These are phyloP conservation scores for Beta lomatogona DNA, from an alignment of 179 eudicot genomes.

Conservation along the genomic window DNA sequence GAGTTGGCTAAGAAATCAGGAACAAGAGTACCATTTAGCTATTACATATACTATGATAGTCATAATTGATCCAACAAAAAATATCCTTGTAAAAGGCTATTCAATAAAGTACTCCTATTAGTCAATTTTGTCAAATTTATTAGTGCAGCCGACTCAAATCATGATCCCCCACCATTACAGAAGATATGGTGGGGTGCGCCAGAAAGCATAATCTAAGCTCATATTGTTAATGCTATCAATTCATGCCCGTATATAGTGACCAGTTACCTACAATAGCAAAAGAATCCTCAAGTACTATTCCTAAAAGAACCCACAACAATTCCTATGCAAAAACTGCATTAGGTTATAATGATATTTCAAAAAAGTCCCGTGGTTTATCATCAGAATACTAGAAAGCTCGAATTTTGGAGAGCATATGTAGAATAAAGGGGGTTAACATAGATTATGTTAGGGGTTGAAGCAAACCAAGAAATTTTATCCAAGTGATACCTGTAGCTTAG, in stretches of 20 bases:
- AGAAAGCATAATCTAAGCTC: not conserved
- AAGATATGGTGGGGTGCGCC: not conserved
- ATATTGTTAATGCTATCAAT: too few species aligned
- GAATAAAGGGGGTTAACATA: too few species aligned
- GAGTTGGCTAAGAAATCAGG: constrained; percentile 57
- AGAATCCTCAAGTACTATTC: not conserved
- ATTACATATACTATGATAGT: not conserved
- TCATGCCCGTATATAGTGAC: not conserved
- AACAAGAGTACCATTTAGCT: not conserved
- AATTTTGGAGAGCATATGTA: not conserved
- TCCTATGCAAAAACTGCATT: not conserved
- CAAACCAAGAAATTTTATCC: not conserved
- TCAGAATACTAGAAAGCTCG: not conserved
- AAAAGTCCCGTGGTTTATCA: not conserved
- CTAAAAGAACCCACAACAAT: not conserved
- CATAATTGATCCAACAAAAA: not conserved
- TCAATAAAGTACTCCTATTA: not conserved
- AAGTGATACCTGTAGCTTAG: constrained; percentile 68
- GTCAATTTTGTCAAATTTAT: not conserved
- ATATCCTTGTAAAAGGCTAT: not conserved
- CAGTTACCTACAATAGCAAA: not conserved
- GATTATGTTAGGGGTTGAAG: not conserved
- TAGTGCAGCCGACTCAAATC: not conserved
- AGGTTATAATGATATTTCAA: not conserved
- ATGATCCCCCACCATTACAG: not conserved